Evolutionary conservation across 371 early-diverging fungal species (phyloP).

Genomic region (Mucor sp.): DNA sequence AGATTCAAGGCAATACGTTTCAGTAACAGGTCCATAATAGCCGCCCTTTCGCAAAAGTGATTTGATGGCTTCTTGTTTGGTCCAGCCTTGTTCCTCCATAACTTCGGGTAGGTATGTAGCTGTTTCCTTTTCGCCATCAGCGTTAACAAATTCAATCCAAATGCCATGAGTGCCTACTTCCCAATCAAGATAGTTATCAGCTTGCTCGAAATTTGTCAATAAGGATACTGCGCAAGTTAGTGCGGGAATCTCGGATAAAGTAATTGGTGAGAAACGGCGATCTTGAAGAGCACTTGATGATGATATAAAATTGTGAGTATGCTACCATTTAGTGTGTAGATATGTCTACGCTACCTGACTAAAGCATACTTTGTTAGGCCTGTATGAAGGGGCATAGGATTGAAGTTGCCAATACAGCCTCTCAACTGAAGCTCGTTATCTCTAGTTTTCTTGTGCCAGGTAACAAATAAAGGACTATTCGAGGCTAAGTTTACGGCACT

Average conservation of each 20-base stretch:
- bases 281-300: constrained; percentile 77
- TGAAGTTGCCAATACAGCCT: constrained; percentile 95
- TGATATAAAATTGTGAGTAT: not conserved
- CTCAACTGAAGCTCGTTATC: constrained; percentile 62
- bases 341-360: constrained; percentile 55
- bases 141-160: constrained; percentile 79
- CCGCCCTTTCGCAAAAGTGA: constrained; percentile 89
- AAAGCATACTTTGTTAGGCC: constrained; percentile 87
- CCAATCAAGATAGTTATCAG: constrained; percentile 82
- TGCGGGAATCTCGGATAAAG: constrained; percentile 59
- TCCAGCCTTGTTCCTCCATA: constrained; percentile 75
- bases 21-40: constrained; percentile 62
- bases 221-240: constrained; percentile 83
- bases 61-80: constrained; percentile 79
- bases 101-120: constrained; percentile 95
- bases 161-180: constrained; percentile 90
- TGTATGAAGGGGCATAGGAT: constrained; percentile 64
- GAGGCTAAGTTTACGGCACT: not conserved
- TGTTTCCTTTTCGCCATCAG: constrained; percentile 56
- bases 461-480: constrained; percentile 82
- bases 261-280: constrained; percentile 82
- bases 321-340: not conserved
- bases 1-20: constrained; percentile 53
- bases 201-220: constrained; percentile 83
- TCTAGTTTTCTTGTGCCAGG: constrained; percentile 65